Base-by-base conservation (phyloP, 2,329 filamentous ascomycete genomes). In the Phyllosticta capitalensis region DNA sequence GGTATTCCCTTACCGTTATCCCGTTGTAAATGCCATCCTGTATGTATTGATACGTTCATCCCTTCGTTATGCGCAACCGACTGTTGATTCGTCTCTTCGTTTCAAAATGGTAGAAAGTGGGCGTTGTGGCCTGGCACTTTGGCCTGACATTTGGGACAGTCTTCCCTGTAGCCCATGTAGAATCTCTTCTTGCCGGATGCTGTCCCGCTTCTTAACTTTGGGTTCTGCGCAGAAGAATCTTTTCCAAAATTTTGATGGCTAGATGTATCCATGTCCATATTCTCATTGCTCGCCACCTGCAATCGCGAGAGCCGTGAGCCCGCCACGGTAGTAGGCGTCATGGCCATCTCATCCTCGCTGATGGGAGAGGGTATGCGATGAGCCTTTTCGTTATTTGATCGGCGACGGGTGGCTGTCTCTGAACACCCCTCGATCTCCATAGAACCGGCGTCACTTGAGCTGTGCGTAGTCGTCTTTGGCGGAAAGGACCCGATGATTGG, bases 101-200 rank as follows among this genome's bases (percentile, higher is more conserved):
- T 19, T 62, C 55, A 63, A 7, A 54, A 54, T 10, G 70, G 64
- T 19, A 76, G 61, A 61, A 78, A 78, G 63, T 79, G 77, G 59
- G 76, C 76, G 68, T 78, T 78, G 61, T 80, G 77, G 0, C 78
- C 78, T 1, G 77, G 77, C n/a, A 79, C 74, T 58, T 72, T 67
- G 62, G 71, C 67, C 58, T 71, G 68, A 63, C 78, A 80, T 65
- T 79, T 79, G 53, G 78, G 75, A 63, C 78, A 80, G 62, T 80
- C 77, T 10, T 77, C 72, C 26, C 77, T 68, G 63, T 75, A 80
- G 14, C 78, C 78, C 73, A 80, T 78, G 62, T 73, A 74, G 60
- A 78, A 74, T 48, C 74, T 68, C 22, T 69, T 73, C 59, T 71
- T 70, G 53, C 68, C 68, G 7, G 68, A 71, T 51, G 74, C 63